These are phyloP conservation scores for Metschnikowia borealis DNA, from an alignment of 805 yeast genomes.

Conservation along the genomic window DNA sequence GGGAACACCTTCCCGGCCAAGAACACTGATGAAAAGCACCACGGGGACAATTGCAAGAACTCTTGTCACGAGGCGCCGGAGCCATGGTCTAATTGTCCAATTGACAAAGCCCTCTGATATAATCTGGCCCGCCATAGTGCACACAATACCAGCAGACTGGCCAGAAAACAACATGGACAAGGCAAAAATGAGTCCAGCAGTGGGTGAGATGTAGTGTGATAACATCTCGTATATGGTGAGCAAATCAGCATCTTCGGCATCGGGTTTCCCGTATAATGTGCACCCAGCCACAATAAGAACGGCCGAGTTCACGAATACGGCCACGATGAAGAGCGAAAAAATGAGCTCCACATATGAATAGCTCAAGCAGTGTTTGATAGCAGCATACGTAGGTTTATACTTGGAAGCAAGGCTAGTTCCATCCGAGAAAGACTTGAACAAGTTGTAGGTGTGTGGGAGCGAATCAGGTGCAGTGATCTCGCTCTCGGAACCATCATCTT, in stretches of 20 bases:
- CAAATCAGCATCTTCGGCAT: slow-evolving; percentile 44
- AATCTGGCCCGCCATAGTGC: slow-evolving; percentile 48
- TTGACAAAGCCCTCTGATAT: slow-evolving; percentile 44
- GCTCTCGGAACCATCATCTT: neutral
- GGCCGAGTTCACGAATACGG: slow-evolving; percentile 43
- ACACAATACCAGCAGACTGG: slow-evolving; percentile 46
- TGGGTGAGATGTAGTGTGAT: slow-evolving; percentile 40
- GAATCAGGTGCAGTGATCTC: slow-evolving; percentile 3
- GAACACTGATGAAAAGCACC: slow-evolving; percentile 30
- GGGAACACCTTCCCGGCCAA: slow-evolving; percentile 44
- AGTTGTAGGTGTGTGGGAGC: slow-evolving; percentile 17
- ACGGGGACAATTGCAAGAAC: slow-evolving; percentile 42
- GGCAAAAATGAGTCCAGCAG: slow-evolving; percentile 44
- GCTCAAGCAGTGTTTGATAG: slow-evolving; percentile 38
- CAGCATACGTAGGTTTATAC: slow-evolving; percentile 40
- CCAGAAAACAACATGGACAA: slow-evolving; percentile 45
- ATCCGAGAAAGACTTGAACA: slow-evolving; percentile 26
- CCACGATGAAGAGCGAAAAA: slow-evolving; percentile 38
- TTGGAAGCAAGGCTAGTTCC: slow-evolving; percentile 26
- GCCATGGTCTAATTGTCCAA: slow-evolving; percentile 43
- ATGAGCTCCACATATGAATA: slow-evolving; percentile 40
- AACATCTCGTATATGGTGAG: slow-evolving; percentile 43
- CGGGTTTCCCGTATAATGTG: slow-evolving; percentile 40
- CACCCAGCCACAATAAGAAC: slow-evolving; percentile 44
- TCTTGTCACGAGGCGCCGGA: slow-evolving; percentile 39